Conservation (phyloP, 352 stramenopile species). For the Peronospora tabacina region DNA sequence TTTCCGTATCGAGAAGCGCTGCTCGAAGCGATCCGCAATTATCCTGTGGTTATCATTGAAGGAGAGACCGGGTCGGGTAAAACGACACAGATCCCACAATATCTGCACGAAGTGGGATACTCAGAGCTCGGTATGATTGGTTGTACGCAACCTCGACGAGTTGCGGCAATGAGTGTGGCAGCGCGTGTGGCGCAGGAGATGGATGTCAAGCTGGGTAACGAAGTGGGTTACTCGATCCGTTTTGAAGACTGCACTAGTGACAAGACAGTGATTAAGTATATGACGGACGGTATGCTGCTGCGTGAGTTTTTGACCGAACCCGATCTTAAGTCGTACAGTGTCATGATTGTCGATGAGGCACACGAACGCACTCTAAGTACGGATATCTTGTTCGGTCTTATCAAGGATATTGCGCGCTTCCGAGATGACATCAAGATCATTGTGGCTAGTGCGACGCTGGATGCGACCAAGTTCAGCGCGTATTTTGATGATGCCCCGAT, state of each 20-base stretch:
- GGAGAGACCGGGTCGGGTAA: slow-evolving; percentile 94
- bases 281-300: slow-evolving; percentile 99
- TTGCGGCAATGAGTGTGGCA: slow-evolving; percentile 99
- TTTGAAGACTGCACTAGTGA: slow-evolving; percentile 99
- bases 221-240: slow-evolving; percentile 98
- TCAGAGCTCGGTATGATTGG: slow-evolving; percentile 94
- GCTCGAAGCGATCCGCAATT: slow-evolving; percentile 94
- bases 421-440: slow-evolving; percentile 97
- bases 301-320: slow-evolving; percentile 98
- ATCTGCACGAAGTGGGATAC: slow-evolving; percentile 94
- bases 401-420: slow-evolving; percentile 97
- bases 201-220: slow-evolving; percentile 93
- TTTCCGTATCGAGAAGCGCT: slow-evolving; percentile 97
- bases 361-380: slow-evolving; percentile 98
- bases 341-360: slow-evolving; percentile 99
- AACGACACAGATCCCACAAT: slow-evolving; percentile 99
- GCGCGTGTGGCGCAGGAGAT: slow-evolving; percentile 98
- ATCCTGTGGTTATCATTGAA: slow-evolving; percentile 82
- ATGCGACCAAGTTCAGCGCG: slow-evolving; percentile 97
- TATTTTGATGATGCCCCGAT: slow-evolving; percentile 99
- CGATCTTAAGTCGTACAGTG: slow-evolving; percentile 93
- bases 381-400: slow-evolving; percentile 98
- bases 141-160: slow-evolving; percentile 92
- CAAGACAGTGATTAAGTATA: slow-evolving; percentile 97
- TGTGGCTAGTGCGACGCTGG: slow-evolving; percentile 94